Evolutionary conservation across 2,329 filamentous ascomycete genomes (phyloP), one percentile per base, ranked within the genome.

Genomic region (Curvularia lunata): DNA sequence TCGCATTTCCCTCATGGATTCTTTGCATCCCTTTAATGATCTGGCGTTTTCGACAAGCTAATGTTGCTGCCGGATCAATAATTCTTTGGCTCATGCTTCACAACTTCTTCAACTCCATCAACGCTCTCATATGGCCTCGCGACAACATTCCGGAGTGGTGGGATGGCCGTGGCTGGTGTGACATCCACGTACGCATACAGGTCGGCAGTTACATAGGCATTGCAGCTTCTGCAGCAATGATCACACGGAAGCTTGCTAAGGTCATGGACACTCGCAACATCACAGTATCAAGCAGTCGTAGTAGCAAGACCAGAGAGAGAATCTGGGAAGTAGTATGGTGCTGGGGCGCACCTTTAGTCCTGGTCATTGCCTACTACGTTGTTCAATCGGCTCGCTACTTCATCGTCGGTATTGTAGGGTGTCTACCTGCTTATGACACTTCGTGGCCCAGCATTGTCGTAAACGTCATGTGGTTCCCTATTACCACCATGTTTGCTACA

Each of bases 101-200:
- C 56, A 88, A 88, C 65, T 54, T 87, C 52, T 80, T 84, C 70
- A 84, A 81, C 62, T 80, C 86, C 61, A 73, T 86, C 78, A 90
- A 91, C 67, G 79, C 86, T 1, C 71, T 88, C 48, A 82, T 90
- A 59, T 91, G 88, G 88, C 82, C 83, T 0, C 83, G 79, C 7
- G 85, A 88, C 62, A 77, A 88, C 62, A 66, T 83, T 12, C 37
- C 67, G 0, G 71, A 76, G 5, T 86, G 84, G 82, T 91, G 82
- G 81, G 73, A 82, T 56, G 88, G 88, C 4, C 68, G 72, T 5
- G 82, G 81, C 2, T 82, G 88, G 56, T 91, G 88, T 74, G 88
- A 91, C 70, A 76, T 91, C 48, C 81, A 89, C 64, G 79, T 83
- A 52, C 86, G 87, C 60, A 67, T 90, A 32, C 80, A 83, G 57